These are phyloP conservation scores for Berberis thunbergii DNA, from an alignment of 164 flowering plant genomes.

Conservation along the genomic window DNA sequence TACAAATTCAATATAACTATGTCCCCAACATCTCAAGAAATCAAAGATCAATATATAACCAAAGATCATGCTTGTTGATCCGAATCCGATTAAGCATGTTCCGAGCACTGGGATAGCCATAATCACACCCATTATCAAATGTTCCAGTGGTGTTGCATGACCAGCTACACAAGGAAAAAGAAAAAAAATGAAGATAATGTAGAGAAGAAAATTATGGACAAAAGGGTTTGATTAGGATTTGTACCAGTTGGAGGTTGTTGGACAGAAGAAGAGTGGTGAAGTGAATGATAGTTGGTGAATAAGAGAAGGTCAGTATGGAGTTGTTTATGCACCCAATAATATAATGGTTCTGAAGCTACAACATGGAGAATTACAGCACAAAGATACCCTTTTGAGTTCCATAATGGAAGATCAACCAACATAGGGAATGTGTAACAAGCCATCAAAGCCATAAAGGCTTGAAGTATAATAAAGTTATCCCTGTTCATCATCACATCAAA, in stretches of 20 bases:
- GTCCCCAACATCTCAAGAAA: conserved; percentile 71
- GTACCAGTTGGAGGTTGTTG: conserved; percentile 61
- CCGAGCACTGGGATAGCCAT: conserved; percentile 57
- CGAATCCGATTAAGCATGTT: conserved; percentile 40
- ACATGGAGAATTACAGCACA: conserved; percentile 45
- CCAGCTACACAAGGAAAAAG: conserved; percentile 43
- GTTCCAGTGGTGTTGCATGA: conserved; percentile 63
- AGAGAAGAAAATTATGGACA: not conserved
- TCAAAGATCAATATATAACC: conserved; percentile 57
- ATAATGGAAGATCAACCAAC: conserved; percentile 38
- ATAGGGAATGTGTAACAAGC: conserved; percentile 36
- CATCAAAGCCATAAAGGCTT: conserved; percentile 43
- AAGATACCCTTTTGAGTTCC: conserved; percentile 45
- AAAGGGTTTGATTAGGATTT: not conserved
- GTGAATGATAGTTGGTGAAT: conserved; percentile 50
- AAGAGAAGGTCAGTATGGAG: conserved; percentile 38
- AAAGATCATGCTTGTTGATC: conserved; percentile 43
- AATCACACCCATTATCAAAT: conserved; percentile 37
- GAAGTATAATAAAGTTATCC: conserved; percentile 79
- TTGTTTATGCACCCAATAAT: conserved; percentile 50
- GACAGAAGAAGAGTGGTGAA: conserved; percentile 66
- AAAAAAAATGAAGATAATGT: not conserved
- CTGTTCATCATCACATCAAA: conserved; percentile 20
- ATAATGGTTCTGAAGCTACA: conserved; percentile 68
- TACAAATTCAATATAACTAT: conserved; percentile 59